Base-by-base conservation (phyloP, 2,329 filamentous ascomycete species). In the Phialocephala subalpina region DNA sequence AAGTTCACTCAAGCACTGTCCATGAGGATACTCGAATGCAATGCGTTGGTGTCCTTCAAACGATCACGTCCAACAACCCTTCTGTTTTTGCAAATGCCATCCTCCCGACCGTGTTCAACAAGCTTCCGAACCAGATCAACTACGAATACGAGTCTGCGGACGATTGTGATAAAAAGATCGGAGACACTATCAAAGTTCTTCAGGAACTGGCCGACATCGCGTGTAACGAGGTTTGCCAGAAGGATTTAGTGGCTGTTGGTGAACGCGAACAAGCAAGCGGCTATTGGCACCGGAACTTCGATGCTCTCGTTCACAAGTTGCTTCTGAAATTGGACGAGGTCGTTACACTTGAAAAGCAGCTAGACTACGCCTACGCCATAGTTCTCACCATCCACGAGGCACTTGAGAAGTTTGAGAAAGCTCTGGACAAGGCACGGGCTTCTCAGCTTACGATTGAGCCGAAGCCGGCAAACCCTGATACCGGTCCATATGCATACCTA, bases 401-500 rank as follows among this genome's bases (percentile, higher is more conserved):
- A 27, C 45, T 75, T 6, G 45, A 63, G 16, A 36, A 68, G 1
- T 77, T 75, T 55, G 74, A 77, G 36, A 27, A 65, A 35, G 66
- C 60, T 14, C 22, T 75, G 18, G 58, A 63, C 20, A n/a, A 45
- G 16, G 68, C 69, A 38, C 40, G 55, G 12, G 22, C 25, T 16
- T 53, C 49, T 18, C 47, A 20, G 1, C 36, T 20, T 12, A 18
- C 42, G 7, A 27, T 29, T 8, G 58, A 60, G n/a, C 47, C 52
- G 27, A 36, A 38, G 40, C 16, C 38, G 18, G 22, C 16, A 9
- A 38, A 65, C 52, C 14, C 62, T 0, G 36, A 49, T 14, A 49
- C 52, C 14, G 63, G 66, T 25, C 64, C 72, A 42, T 73, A 72
- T 49, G 60, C 63, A 14, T 69, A 67, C 33, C 68, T 74, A 16